These are phyloP conservation scores for Aspergillus ibericus DNA, from an alignment of 2,329 filamentous ascomycete genomes.

Conservation along the genomic window DNA sequence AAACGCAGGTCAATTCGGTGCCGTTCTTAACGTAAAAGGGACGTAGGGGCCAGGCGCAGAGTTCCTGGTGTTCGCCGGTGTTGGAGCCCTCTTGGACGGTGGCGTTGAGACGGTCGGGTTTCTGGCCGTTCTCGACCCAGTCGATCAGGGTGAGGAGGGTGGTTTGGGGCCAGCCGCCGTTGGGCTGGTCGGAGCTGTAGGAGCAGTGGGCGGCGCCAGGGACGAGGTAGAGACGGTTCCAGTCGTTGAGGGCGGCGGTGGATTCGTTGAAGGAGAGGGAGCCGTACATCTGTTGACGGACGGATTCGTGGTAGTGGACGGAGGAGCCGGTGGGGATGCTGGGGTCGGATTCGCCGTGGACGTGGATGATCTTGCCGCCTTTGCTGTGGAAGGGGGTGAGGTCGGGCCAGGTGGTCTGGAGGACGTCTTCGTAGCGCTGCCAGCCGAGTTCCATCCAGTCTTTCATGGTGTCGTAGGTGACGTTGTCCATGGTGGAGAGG, in stretches of 20 bases:
- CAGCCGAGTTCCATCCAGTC: constrained; percentile 55
- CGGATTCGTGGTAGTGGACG: constrained; percentile 57
- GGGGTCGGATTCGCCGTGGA: constrained; percentile 58
- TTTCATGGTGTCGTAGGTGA: constrained; percentile 60
- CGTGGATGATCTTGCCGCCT: constrained; percentile 60
- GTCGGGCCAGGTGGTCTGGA: constrained; percentile 58
- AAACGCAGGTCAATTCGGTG: constrained; percentile 12
- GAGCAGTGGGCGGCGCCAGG: constrained; percentile 57
- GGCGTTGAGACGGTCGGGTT: constrained; percentile 47
- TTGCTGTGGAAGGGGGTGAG: constrained; percentile 50
- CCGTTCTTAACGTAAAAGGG: constrained; percentile 30
- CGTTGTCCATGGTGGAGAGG: constrained; percentile 44
- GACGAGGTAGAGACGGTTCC: constrained; percentile 57
- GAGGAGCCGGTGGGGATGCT: constrained; percentile 56
- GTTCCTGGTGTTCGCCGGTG: constrained; percentile 32
- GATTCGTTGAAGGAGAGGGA: constrained; percentile 39
- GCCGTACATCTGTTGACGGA: constrained; percentile 53
- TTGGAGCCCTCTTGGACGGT: constrained; percentile 35
- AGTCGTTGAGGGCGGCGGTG: constrained; percentile 49
- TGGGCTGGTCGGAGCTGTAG: constrained; percentile 46
- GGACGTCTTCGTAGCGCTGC: constrained; percentile 50
- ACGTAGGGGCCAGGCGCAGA: constrained; percentile 36
- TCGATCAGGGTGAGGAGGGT: constrained; percentile 51
- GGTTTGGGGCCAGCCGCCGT: constrained; percentile 45
- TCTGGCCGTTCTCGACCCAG: constrained; percentile 54